Evolutionary conservation across 768 basidiomycete genomes (phyloP).

Genomic region (Pisolithus sp.): DNA sequence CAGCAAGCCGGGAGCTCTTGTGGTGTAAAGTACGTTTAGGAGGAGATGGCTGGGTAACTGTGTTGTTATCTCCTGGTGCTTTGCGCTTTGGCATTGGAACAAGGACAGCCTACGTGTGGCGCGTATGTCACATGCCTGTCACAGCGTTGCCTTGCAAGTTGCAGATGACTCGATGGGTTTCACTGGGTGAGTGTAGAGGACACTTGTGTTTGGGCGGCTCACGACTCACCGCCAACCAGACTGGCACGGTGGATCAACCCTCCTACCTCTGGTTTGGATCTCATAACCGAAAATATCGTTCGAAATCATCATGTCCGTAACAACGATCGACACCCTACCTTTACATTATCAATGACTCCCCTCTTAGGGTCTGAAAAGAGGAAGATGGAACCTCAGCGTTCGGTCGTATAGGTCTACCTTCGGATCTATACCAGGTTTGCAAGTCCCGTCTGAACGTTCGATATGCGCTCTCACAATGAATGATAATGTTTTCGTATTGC

Average conservation of each 20-base stretch:
- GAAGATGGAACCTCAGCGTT: conserved; percentile 65
- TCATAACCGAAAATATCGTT: conserved; percentile 62
- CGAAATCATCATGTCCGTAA: conserved; percentile 60
- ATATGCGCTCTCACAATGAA: conserved; percentile 78
- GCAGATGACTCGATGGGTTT: conserved; percentile 44
- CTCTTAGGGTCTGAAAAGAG: conserved; percentile 49
- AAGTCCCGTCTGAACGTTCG: conserved; percentile 52
- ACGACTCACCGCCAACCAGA: conserved; percentile 30
- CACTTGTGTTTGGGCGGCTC: background rate
- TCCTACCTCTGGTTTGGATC: conserved; percentile 62
- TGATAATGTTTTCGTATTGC: conserved; percentile 70
- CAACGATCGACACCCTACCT: conserved; percentile 5
- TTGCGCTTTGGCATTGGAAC: conserved; percentile 38
- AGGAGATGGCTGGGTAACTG: conserved; percentile 16
- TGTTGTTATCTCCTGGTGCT: conserved; percentile 14
- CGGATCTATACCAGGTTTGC: conserved; percentile 44
- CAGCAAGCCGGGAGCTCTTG: conserved; percentile 4
- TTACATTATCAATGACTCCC: conserved; percentile 12
- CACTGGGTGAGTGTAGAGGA: conserved; percentile 41
- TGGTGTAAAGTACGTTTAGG: conserved; percentile 30
- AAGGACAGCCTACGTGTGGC: background rate
- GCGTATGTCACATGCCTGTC: conserved; percentile 18
- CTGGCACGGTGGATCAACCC: conserved; percentile 80
- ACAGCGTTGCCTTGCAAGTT: conserved; percentile 4
- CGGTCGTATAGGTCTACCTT: conserved; percentile 74